Percentiles rank a stretch among this genome's conserved stretches.
phyloP scores from a whole-genome alignment of 371 early-diverging fungal genomes.

The Circinella minor region DNA sequence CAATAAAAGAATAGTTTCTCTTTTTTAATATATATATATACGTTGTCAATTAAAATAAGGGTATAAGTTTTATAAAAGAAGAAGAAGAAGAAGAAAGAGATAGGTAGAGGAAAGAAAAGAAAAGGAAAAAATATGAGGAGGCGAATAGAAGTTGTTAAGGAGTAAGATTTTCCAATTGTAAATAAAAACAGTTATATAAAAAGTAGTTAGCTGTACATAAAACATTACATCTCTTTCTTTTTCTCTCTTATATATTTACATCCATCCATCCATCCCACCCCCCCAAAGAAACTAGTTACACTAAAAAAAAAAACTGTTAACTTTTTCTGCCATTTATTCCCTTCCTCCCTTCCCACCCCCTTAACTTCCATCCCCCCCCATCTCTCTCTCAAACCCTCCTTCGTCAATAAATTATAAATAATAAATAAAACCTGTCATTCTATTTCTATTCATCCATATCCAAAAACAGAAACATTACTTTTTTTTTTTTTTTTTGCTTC shows the following conservation, averaged over 20 bases:
- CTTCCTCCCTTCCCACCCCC: neutral
- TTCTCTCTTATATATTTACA: neutral
- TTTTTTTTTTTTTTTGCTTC: too few species aligned
- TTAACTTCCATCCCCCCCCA: neutral
- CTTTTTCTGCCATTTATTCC: neutral
- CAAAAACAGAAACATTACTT: too few species aligned
- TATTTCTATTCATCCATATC: too few species aligned
- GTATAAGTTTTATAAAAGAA: neutral
- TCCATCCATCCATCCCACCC: neutral
- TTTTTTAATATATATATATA: too few species aligned
- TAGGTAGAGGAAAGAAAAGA: neutral
- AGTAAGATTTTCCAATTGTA: neutral
- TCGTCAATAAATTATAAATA: too few species aligned
- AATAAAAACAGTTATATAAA: too few species aligned
- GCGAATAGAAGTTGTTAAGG: neutral
- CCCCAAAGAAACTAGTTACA: neutral
- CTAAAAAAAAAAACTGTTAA: too few species aligned
- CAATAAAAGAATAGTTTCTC: neutral
- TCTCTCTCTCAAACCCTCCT: too few species aligned
- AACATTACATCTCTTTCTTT: neutral
- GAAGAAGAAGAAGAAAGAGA: constrained; percentile 10
- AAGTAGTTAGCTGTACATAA: neutral
- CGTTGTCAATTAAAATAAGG: neutral
- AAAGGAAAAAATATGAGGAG: neutral
- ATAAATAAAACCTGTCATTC: too few species aligned